Evolutionary conservation across 2,329 filamentous ascomycete species (phyloP), one percentile per base, ranked within the genome.

Genomic region (Aureobasidium zeae): DNA sequence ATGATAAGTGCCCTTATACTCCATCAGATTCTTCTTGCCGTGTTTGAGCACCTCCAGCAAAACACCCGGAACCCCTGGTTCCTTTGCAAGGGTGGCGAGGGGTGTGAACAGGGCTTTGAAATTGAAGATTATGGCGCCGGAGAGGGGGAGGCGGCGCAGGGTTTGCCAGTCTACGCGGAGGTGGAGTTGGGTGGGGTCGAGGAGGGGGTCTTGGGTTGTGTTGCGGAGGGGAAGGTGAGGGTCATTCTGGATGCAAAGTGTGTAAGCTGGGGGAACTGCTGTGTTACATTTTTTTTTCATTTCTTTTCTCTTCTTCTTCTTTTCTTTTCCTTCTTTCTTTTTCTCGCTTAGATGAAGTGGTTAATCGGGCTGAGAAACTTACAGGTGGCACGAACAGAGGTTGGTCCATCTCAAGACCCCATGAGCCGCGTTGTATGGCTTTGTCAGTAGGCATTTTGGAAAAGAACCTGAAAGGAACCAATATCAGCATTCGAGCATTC

Each of bases 151-250:
- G 2, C 86, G 76, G 2, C 86, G 77, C 3, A 94, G 66, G 0
- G 86, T 94, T 62, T 94, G 87, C 84, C 86, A 93, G 60, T 94
- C 86, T 2, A 91, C 85, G 4, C 86, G 75, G 1, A 94, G 66
- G 48, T 81, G 67, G 50, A 83, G 68, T 24, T 83, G 73, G 0
- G 74, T 69, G 2, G 77, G 56, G 1, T 63, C 64, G 5, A 89
- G 65, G 15, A 66, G 62, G 0, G 71, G 64, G 34, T 75, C 67
- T 50, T 88, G 82, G 6, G 22, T 11, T 10, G 31, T 12, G 17
- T 21, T 20, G 9, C 31, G 31, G 4, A 21, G 8, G 9, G 11
- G 9, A 12, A n/a, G n/a, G 9, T 20, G 10, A 6, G 31, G 31
- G 17, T 12, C 4, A 0, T 46, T 83, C 77, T 0, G 76, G 74